Evolutionary conservation across 192 early-diverging fungal genomes (phyloP).

Genomic region (Martensiomyces pterosporus): DNA sequence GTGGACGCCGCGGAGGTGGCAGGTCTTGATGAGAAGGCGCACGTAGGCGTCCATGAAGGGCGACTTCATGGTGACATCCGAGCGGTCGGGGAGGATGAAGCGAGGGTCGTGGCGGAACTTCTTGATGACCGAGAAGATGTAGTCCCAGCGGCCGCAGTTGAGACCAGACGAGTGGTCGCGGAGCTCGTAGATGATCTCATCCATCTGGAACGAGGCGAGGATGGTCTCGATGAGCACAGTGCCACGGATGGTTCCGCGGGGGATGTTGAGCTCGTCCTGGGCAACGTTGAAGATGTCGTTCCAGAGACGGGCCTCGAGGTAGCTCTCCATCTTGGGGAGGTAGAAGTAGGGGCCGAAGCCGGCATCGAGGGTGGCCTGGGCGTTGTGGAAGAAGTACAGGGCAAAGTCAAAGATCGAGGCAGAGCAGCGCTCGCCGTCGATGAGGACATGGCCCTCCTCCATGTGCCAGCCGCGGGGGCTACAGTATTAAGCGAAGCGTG

Average conservation of each 20-base stretch:
- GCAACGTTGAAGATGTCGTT: slow-evolving; percentile 96
- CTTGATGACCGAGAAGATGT: slow-evolving; percentile 99
- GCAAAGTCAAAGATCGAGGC: slow-evolving; percentile 98
- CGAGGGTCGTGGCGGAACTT: slow-evolving; percentile 86
- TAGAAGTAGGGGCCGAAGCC: slow-evolving; percentile 98
- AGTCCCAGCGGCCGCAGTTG: slow-evolving; percentile 99
- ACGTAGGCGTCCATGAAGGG: slow-evolving; percentile 99
- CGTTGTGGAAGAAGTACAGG: slow-evolving; percentile 99
- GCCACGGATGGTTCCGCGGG: slow-evolving; percentile 93
- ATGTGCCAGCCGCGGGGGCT: slow-evolving; percentile 97
- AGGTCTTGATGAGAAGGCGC: slow-evolving; percentile 94
- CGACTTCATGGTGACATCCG: slow-evolving; percentile 87
- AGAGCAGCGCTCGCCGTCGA: slow-evolving; percentile 89
- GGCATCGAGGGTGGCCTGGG: slow-evolving; percentile 68
- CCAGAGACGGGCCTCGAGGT: slow-evolving; percentile 97
- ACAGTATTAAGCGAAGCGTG: slow-evolving; percentile 1
- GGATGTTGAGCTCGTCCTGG: slow-evolving; percentile 85
- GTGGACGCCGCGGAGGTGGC: slow-evolving; percentile 96
- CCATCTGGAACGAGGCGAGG: slow-evolving; percentile 96
- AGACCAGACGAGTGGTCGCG: slow-evolving; percentile 97
- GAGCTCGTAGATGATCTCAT: slow-evolving; percentile 99
- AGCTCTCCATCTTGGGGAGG: slow-evolving; percentile 98
- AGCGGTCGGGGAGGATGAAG: slow-evolving; percentile 87
- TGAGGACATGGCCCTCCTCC: slow-evolving; percentile 90
- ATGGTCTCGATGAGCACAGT: slow-evolving; percentile 98